A percentile compares a stretch with the other conserved stretches of the same genome.
phyloP scores from a whole-genome alignment of 257 asterid genomes.

The Solanum piurae region DNA sequence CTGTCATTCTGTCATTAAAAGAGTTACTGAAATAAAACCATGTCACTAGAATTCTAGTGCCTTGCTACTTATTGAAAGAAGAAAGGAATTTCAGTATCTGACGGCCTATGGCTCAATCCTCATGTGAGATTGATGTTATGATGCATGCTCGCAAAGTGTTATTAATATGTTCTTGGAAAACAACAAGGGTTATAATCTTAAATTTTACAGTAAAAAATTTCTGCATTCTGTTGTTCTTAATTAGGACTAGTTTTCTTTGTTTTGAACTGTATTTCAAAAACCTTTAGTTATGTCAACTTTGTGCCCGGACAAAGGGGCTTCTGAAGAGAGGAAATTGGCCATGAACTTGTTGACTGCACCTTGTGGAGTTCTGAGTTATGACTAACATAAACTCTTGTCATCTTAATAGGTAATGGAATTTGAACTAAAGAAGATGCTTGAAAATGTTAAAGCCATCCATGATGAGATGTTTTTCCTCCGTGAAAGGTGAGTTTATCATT shows the following conservation, averaged over 20 bases:
- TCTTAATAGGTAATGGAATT: constrained; percentile 51
- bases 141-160: not conserved
- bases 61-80: not conserved
- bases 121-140: not conserved
- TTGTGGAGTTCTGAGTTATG: not conserved
- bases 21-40: not conserved
- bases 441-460: constrained; percentile 55
- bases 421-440: constrained; percentile 69
- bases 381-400: not conserved
- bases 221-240: not conserved
- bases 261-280: not conserved
- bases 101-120: not conserved
- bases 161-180: not conserved
- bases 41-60: not conserved
- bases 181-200: not conserved
- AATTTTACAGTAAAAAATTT: not conserved
- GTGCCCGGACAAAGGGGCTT: not conserved
- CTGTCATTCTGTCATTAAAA: not conserved
- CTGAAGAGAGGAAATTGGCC: not conserved
- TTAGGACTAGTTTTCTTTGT: not conserved
- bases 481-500: constrained; percentile 36
- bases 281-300: not conserved
- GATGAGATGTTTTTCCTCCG: constrained; percentile 83
- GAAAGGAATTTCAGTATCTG: not conserved
- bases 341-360: not conserved